Evolutionary conservation across 1,284 basidiomycete genomes (phyloP).

Genomic region (Sanghuangporus baumii): DNA sequence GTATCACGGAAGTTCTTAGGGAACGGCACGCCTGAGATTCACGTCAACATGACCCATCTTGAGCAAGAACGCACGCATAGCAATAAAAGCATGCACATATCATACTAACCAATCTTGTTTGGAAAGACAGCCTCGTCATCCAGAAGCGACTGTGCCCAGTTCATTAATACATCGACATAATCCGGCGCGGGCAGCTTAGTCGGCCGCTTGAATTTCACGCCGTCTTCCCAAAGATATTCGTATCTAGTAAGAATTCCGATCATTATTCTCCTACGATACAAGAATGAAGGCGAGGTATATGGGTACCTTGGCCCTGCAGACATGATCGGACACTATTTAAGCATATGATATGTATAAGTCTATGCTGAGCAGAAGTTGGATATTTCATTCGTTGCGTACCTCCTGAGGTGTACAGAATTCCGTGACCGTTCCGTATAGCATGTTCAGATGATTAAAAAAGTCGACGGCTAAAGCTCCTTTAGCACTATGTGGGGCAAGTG

Average conservation of each 20-base stretch:
- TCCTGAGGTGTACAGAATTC: conserved; percentile 95
- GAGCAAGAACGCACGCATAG: background rate
- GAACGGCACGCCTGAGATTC: conserved; percentile 78
- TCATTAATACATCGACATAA: conserved; percentile 98
- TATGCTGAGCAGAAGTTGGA: background rate
- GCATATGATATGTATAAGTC: conserved; percentile 7
- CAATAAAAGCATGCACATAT: no score
- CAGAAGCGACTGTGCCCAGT: conserved; percentile 92
- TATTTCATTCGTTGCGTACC: conserved; percentile 36
- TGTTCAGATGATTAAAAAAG: conserved; percentile 95
- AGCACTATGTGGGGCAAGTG: background rate
- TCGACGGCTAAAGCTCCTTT: conserved; percentile 66
- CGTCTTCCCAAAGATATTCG: conserved; percentile 99
- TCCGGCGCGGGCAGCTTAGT: conserved; percentile 92
- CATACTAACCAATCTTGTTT: conserved; percentile 76
- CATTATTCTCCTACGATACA: background rate
- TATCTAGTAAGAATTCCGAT: conserved; percentile 45
- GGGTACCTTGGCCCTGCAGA: conserved; percentile 91
- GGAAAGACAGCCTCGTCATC: conserved; percentile 95
- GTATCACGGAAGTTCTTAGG: conserved; percentile 88
- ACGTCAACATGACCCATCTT: background rate
- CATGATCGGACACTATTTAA: conserved; percentile 89
- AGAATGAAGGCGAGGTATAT: background rate
- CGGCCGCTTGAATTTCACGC: conserved; percentile 85
- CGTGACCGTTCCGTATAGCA: conserved; percentile 93